These are phyloP conservation scores for Neovahlkampfia damariscottae DNA, from an alignment of 78 protist genomes.

Conservation along the genomic window DNA sequence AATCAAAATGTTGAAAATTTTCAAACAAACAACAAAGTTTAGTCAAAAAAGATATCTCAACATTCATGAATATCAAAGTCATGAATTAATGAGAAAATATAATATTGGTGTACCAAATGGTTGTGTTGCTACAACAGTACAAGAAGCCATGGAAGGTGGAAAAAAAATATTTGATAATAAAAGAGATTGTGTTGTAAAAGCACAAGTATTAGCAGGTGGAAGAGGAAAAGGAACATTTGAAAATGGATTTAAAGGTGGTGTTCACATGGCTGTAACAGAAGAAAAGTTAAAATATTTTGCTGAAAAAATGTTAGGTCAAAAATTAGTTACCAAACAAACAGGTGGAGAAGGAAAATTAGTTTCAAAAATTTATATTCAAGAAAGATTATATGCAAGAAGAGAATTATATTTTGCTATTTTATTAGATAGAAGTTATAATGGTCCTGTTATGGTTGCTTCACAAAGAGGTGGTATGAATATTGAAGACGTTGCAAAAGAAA, in stretches of 20 bases:
- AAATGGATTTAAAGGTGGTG: slow-evolving; percentile 1
- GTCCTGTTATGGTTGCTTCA: slow-evolving; percentile 7
- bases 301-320: slow-evolving; percentile 75
- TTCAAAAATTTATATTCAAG: slow-evolving; percentile 27
- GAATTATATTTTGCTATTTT: slow-evolving; percentile 93
- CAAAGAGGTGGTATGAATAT: slow-evolving; percentile 83
- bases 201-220: slow-evolving; percentile 95
- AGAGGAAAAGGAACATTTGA: slow-evolving; percentile 89
- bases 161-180: neutral
- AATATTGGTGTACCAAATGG: slow-evolving; percentile 20
- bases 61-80: slow-evolving; percentile 44
- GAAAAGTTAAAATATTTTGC: slow-evolving; percentile 37
- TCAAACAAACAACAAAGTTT: too few relatives aligned
- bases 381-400: slow-evolving; percentile 15
- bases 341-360: slow-evolving; percentile 58
- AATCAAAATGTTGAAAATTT: too few relatives aligned
- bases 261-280: slow-evolving; percentile 21
- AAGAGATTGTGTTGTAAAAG: slow-evolving; percentile 56
- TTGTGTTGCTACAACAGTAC: slow-evolving; percentile 11
- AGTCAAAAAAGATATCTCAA: slow-evolving; percentile 10
- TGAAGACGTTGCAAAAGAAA: slow-evolving; percentile 53
- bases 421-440: slow-evolving; percentile 63
- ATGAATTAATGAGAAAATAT: neutral
- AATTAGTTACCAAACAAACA: slow-evolving; percentile 89
- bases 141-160: slow-evolving; percentile 14